Evolutionary conservation across 2,329 filamentous ascomycete species (phyloP), one percentile per base, ranked within the genome.

Genomic region (Cladorrhinum sp.): DNA sequence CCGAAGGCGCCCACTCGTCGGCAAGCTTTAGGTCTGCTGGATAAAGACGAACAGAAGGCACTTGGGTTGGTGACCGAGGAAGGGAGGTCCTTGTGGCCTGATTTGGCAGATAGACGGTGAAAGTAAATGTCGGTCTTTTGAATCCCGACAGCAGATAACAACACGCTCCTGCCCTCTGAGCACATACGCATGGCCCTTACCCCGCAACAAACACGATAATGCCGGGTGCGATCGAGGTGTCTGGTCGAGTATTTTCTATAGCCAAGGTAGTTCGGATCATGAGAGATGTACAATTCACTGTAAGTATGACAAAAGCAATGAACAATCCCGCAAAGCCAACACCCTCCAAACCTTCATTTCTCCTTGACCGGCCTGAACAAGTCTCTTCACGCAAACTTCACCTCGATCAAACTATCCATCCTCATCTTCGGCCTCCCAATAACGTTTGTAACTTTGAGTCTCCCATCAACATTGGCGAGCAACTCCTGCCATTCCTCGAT

Each of bases 11-110:
- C 87, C 0, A 88, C 86, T 0, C 80, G 88, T 52, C 79, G 89
- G 62, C 78, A 91, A 66, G 86, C 84, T 0, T 72, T 91, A 49
- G 88, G 88, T 0, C 70, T 89, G n/a, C 73, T 86, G 51, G 85
- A 85, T 6, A 76, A 81, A 1, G 78, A 79, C 9, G 85, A 88
- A 71, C 71, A 71, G 66, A 64, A 70, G 25, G 72, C 55, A 3
- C 32, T 65, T 8, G 57, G 45, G 41, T 45, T 45, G 18, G 41
- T 36, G 9, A 36, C 12, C 9, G 32, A 36, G 16, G 32, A 13
- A 3, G 32, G 10, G 32, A 36, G 16, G 32, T 36, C 32, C 16
- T 36, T 36, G 32, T 36, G 16, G 16, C 16, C 7, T 36, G 25
- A 5, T 10, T 5, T 29, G 25, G 25, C 25, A 13, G 32, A 36